Conservation (phyloP, 306 rosid genomes). For the Luffa aegyptiaca region DNA sequence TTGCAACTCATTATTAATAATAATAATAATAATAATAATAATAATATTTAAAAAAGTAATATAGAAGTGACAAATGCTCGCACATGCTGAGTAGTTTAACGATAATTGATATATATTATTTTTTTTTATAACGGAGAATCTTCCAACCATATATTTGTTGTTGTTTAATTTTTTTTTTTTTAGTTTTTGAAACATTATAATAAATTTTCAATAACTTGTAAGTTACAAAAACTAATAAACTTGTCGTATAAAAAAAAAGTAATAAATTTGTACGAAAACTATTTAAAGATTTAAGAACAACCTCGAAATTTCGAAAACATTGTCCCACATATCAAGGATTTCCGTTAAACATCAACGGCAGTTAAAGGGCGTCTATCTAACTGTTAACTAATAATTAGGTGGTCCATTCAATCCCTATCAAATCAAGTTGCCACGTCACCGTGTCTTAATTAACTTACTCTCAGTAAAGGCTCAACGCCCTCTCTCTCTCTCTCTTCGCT, state of each 20-base stretch:
- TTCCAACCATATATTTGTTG: too few species aligned
- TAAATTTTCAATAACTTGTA: too few species aligned
- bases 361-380: not conserved
- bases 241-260: too few species aligned
- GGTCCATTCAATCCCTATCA: constrained; percentile 8
- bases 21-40: not conserved
- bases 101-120: too few species aligned
- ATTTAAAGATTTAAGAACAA: too few species aligned
- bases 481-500: not conserved
- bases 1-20: too few species aligned
- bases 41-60: not conserved
- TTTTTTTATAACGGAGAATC: too few species aligned
- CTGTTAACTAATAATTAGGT: constrained; percentile 10
- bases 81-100: not conserved
- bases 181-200: too few species aligned
- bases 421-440: not conserved
- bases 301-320: not conserved
- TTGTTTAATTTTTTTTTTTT: too few species aligned
- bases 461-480: not conserved
- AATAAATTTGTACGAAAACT: too few species aligned
- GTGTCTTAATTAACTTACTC: constrained; percentile 9
- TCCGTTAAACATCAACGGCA: not conserved
- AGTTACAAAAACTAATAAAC: too few species aligned
- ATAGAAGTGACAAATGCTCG: not conserved
- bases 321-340: not conserved